A percentile compares a stretch with the other conserved stretches of the same genome.
These are phyloP conservation scores for Corrigiola litoralis DNA, from an alignment of 179 eudicot species.

Conservation along the genomic window DNA sequence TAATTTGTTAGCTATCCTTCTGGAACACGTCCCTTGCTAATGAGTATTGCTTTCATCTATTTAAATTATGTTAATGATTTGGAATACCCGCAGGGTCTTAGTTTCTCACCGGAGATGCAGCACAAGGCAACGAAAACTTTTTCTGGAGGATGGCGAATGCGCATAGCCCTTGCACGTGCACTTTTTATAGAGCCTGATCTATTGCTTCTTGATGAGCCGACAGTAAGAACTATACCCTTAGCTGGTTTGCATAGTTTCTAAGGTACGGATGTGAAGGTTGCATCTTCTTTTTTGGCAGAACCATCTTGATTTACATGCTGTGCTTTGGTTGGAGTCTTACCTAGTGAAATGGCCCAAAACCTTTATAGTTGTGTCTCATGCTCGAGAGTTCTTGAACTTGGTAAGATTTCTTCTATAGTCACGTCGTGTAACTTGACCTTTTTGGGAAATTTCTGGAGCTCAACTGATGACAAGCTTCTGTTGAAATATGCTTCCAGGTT, in stretches of 20 bases:
- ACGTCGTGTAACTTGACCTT: neutral
- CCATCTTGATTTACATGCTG: slow-evolving; percentile 98
- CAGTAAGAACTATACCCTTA: slow-evolving; percentile 39
- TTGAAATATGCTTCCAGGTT: slow-evolving; percentile 51
- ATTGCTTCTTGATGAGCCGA: slow-evolving; percentile 90
- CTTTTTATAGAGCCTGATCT: slow-evolving; percentile 93
- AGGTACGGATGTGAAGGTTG: slow-evolving; percentile 10
- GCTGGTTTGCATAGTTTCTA: slow-evolving; percentile 2
- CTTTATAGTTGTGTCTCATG: slow-evolving; percentile 97
- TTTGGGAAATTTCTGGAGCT: neutral
- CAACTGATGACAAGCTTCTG: slow-evolving; percentile 9
- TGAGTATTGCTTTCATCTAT: neutral
- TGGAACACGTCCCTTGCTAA: neutral
- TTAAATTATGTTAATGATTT: neutral
- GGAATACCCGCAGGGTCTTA: slow-evolving; percentile 68
- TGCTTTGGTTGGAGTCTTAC: slow-evolving; percentile 90
- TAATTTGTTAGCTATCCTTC: neutral
- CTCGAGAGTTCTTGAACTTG: slow-evolving; percentile 91
- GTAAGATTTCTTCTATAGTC: slow-evolving; percentile 50
- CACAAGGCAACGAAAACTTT: slow-evolving; percentile 77
- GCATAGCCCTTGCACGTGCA: slow-evolving; percentile 98
- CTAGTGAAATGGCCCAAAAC: slow-evolving; percentile 96
- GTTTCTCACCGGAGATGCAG: slow-evolving; percentile 96
- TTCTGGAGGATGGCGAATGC: slow-evolving; percentile 99
- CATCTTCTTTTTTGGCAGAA: slow-evolving; percentile 48